Evolutionary conservation across 176 grass and related monocot genomes (phyloP).

Genomic region (Miscanthus lutarioriparius): DNA sequence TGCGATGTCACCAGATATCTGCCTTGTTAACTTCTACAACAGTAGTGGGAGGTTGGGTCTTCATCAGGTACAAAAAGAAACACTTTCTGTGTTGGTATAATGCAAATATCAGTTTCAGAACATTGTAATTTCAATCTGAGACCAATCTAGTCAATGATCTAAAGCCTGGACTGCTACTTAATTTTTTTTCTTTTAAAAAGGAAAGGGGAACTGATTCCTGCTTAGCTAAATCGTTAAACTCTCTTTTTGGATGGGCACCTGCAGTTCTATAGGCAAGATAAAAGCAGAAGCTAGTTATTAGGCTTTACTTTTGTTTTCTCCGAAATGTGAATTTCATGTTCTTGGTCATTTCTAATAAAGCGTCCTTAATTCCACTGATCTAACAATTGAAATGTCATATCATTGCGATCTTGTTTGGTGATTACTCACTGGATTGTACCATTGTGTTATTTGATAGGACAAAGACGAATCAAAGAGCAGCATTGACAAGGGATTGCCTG

Average conservation of each 20-base stretch:
- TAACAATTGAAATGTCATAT: not conserved
- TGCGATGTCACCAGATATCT: constrained; percentile 55
- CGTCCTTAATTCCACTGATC: not conserved
- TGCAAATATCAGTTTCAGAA: not conserved
- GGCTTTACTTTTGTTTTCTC: not conserved
- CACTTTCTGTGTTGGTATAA: not conserved
- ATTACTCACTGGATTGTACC: not conserved
- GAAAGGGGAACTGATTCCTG: not conserved
- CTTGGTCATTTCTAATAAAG: not conserved
- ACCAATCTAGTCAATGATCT: not conserved
- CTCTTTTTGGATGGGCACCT: not conserved
- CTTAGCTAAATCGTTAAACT: not conserved
- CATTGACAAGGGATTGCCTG: constrained; percentile 46
- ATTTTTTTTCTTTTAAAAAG: not conserved
- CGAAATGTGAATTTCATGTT: not conserved
- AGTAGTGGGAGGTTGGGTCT: constrained; percentile 47
- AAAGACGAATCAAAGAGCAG: constrained; percentile 49
- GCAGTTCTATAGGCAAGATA: not conserved
- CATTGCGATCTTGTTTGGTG: not conserved
- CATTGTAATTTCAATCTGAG: not conserved
- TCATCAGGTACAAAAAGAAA: constrained; percentile 52
- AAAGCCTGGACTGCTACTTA: not conserved
- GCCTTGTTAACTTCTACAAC: constrained; percentile 61
- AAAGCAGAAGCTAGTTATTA: not conserved
- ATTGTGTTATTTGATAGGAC: constrained; percentile 38